A percentile compares a stretch with the other conserved stretches of the same genome.
phyloP scores from a whole-genome alignment of 495 filamentous ascomycete genomes.

The Penicillium angulare region DNA sequence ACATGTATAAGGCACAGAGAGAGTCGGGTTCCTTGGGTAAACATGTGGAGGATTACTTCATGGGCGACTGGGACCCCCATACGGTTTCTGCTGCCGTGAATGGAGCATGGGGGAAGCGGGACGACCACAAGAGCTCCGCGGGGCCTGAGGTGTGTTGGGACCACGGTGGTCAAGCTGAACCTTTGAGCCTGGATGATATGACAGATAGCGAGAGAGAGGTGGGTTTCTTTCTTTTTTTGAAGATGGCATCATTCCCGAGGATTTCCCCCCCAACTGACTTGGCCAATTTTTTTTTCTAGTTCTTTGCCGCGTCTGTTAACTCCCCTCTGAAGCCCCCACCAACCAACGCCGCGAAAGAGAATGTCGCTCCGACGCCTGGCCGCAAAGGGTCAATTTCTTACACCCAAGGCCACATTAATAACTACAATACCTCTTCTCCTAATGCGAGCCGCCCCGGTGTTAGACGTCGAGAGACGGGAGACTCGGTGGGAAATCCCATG shows the following conservation, averaged over 20 bases:
- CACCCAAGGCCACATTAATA: slow-evolving; percentile 43
- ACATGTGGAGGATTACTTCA: slow-evolving; percentile 68
- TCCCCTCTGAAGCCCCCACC: slow-evolving; percentile 85
- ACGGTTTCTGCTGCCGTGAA: slow-evolving; percentile 58
- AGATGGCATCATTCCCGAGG: too few relatives aligned
- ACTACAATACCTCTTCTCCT: slow-evolving; percentile 54
- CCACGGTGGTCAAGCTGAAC: slow-evolving; percentile 64
- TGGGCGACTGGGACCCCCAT: slow-evolving; percentile 74
- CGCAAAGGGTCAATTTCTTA: slow-evolving; percentile 78
- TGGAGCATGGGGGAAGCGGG: slow-evolving; percentile 73
- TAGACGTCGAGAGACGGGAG: slow-evolving; percentile 83
- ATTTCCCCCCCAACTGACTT: too few relatives aligned
- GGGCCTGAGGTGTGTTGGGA: slow-evolving; percentile 92
- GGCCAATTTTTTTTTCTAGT: too few relatives aligned
- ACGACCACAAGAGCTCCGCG: slow-evolving; percentile 62
- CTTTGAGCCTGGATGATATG: slow-evolving; percentile 74
- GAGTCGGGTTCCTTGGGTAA: slow-evolving; percentile 55
- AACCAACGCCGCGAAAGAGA: slow-evolving; percentile 69
- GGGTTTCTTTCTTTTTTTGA: slow-evolving; percentile 23
- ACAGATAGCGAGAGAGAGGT: slow-evolving; percentile 83
- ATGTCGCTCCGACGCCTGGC: slow-evolving; percentile 52
- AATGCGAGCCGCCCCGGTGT: slow-evolving; percentile 65
- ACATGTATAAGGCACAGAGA: slow-evolving; percentile 64
- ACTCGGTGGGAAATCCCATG: slow-evolving; percentile 63
- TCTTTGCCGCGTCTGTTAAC: slow-evolving; percentile 85